phyloP scores from a whole-genome alignment of 108 stramenopile genomes.

The Craspedostauros australis region DNA sequence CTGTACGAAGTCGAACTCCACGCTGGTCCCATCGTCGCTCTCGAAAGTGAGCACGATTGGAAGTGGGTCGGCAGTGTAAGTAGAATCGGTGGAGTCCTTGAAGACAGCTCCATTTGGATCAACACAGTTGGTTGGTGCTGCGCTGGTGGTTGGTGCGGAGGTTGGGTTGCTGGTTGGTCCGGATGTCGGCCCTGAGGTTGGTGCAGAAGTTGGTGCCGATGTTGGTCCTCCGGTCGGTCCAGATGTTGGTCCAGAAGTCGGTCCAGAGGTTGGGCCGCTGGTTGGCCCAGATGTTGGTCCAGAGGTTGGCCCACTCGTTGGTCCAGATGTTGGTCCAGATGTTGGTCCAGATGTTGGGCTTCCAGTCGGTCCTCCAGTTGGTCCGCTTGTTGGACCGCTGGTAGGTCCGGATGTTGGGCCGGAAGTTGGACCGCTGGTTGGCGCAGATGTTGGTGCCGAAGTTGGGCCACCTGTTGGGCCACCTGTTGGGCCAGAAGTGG shows the following conservation, averaged over 20 bases:
- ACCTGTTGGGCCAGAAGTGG: neutral
- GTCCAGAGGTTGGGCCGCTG: constrained; percentile 1
- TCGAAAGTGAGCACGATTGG: too few relatives aligned
- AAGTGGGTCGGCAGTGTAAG: too few relatives aligned
- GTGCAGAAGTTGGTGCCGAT: constrained; percentile 1
- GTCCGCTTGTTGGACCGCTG: constrained; percentile 1
- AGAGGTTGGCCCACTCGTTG: constrained; percentile 1
- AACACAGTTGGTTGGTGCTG: too few relatives aligned
- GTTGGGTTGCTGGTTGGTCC: constrained; percentile 3
- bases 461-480: neutral
- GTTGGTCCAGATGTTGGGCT: constrained; percentile 4
- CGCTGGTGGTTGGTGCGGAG: neutral
- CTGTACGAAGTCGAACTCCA: too few relatives aligned
- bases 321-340: constrained; percentile 2
- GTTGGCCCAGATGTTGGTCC: constrained; percentile 3
- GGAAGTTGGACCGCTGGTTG: neutral
- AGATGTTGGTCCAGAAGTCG: constrained; percentile 4
- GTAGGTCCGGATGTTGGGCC: neutral
- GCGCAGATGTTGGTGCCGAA: neutral
- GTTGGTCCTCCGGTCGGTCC: constrained; percentile 3
- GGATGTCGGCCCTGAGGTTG: constrained; percentile 1
- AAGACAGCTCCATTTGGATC: too few relatives aligned
- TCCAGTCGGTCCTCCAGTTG: constrained; percentile 1
- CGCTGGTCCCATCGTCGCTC: too few relatives aligned
- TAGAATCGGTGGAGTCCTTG: too few relatives aligned